phyloP scores from a whole-genome alignment of 345 rosid genomes.

The Carallia pectinifolia region DNA sequence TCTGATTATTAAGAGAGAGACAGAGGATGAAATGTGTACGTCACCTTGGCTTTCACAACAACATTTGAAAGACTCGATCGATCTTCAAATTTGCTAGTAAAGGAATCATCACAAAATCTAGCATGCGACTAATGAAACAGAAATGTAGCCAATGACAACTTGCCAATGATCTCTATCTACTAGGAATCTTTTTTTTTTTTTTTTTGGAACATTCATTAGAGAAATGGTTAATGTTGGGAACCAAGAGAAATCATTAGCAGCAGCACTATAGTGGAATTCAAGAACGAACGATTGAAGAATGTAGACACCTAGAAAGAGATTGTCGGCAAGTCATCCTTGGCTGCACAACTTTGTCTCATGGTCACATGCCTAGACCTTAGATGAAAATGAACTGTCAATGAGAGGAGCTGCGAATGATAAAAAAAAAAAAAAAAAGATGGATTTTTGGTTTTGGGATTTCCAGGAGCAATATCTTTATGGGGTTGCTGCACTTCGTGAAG shows the following conservation, averaged over 20 bases:
- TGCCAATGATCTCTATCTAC: constrained; percentile 24
- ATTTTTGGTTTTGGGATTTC: too few species aligned
- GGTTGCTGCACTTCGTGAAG: background rate
- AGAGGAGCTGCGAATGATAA: background rate
- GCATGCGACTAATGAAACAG: constrained; percentile 29
- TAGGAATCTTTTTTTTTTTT: background rate
- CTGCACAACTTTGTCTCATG: constrained; percentile 36
- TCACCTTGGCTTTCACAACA: too few species aligned
- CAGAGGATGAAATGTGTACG: too few species aligned
- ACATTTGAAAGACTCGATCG: background rate
- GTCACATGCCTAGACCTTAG: constrained; percentile 35
- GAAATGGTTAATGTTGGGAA: too few species aligned
- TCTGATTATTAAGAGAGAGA: too few species aligned
- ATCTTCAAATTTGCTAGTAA: background rate
- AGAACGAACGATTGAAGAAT: background rate
- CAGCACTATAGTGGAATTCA: background rate
- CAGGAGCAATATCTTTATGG: too few species aligned
- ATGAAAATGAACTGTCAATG: constrained; percentile 12
- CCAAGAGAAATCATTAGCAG: too few species aligned
- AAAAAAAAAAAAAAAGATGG: too few species aligned
- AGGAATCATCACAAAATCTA: constrained; percentile 31
- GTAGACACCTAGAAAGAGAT: background rate
- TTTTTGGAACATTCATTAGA: too few species aligned
- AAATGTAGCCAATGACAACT: constrained; percentile 45
- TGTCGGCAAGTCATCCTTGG: constrained; percentile 59